A percentile compares a stretch with the other conserved stretches of the same genome.
Conservation (phyloP, 495 filamentous ascomycete species). For the Penicillium daleae region DNA sequence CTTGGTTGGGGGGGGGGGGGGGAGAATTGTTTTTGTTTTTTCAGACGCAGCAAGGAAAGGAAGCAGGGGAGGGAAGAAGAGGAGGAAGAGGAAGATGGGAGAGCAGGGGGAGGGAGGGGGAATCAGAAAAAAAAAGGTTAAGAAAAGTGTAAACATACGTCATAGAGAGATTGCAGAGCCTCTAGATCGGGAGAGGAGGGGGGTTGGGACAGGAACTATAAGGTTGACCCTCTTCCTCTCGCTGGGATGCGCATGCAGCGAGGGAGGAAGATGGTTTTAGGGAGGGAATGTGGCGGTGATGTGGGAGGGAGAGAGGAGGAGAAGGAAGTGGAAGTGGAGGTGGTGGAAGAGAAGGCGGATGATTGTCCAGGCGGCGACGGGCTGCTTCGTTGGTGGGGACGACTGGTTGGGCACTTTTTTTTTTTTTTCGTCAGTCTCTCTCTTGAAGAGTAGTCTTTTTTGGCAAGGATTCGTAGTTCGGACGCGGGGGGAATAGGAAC, state of each 20-base stretch:
- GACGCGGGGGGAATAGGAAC: constrained; percentile 3
- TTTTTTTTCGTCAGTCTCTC: not conserved
- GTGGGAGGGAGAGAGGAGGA: not conserved
- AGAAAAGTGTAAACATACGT: constrained; percentile 31
- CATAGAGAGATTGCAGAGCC: constrained; percentile 31
- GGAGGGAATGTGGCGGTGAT: constrained; percentile 8
- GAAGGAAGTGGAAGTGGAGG: not conserved
- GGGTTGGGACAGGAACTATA: not conserved
- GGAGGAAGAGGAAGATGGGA: constrained; percentile 4
- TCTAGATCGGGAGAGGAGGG: constrained; percentile 7
- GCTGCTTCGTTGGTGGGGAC: constrained; percentile 1
- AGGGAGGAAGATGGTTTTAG: constrained; percentile 19
- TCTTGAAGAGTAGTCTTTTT: not conserved
- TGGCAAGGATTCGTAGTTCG: constrained; percentile 1
- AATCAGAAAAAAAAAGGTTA: constrained; percentile 12
- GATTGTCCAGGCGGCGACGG: constrained; percentile 4
- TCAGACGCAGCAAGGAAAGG: constrained; percentile 3
- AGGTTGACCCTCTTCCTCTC: constrained; percentile 16
- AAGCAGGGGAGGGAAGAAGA: not conserved
- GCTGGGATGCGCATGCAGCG: constrained; percentile 20
- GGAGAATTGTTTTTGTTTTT: not conserved
- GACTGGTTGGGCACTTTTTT: constrained; percentile 3
- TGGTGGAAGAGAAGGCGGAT: not conserved
- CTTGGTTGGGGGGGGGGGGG: not conserved
- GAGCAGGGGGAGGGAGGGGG: constrained; percentile 10